Evolutionary conservation across 75 land plant genomes (phyloP).

Genomic region (Sequoia sempervirens): DNA sequence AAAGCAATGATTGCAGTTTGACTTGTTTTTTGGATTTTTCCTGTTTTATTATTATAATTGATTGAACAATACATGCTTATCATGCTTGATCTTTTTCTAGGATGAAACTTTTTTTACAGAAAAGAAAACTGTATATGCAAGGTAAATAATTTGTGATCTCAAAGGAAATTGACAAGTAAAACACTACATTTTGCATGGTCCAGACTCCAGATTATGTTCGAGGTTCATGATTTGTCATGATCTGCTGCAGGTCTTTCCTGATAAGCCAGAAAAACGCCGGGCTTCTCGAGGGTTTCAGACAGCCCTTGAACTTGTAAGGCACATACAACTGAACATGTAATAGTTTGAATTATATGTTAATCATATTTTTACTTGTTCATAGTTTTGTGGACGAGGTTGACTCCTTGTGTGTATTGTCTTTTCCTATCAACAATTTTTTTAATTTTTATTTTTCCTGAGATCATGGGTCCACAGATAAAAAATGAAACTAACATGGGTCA

Average conservation of each 20-base stretch:
- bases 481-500: background rate
- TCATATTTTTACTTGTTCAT: background rate
- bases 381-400: background rate
- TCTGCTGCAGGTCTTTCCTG: slow-evolving; percentile 78
- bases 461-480: background rate
- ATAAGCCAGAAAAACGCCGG: slow-evolving; percentile 86
- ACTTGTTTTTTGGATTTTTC: background rate
- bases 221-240: background rate
- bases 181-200: background rate
- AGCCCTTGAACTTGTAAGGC: slow-evolving; percentile 78
- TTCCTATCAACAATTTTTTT: too few species aligned
- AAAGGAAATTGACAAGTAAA: background rate
- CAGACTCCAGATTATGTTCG: background rate
- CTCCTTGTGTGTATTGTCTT: background rate
- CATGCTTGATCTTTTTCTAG: background rate
- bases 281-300: slow-evolving; percentile 74
- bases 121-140: background rate
- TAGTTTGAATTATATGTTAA: background rate
- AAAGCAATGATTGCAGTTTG: background rate
- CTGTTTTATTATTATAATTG: background rate
- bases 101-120: background rate
- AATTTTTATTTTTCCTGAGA: too few species aligned
- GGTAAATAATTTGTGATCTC: background rate
- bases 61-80: background rate
- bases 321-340: background rate